Base-by-base conservation (phyloP, 225 moss, liverwort and hornwort species). In the Lunularia cruciata region DNA sequence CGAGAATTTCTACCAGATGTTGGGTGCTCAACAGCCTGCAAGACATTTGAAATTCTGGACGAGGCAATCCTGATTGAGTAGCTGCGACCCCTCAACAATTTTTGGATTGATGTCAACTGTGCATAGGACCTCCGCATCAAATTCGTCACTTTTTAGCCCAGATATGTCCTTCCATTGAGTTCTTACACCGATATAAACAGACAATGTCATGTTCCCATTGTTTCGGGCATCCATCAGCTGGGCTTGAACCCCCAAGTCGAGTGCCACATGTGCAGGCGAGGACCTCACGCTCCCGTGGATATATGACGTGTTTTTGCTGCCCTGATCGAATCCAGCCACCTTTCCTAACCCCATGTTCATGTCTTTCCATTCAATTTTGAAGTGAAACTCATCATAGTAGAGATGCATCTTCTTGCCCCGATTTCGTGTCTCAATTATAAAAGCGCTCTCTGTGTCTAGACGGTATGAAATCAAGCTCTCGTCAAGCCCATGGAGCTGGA, bases 101-200 rank as follows among this genome's bases (percentile, higher is more conserved):
- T 26, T 8, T 23, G 61, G 61, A 26, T 25, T 37, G 23, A 40
- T 61, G 39, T 4, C 11, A 23, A 42, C 22, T 61, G 38, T 23
- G 61, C 61, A 61, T 4, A 22, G 13, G 23, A 61, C 15, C 13
- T 25, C 26, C 15, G 39, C 61, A 40, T 61, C 61, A 40, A 61
- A 61, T 12, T 40, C 5, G 39, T 61, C 61, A 26, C 61, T 61
- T 40, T 40, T 61, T 26, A 61, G 61, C 15, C 61, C 61, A 39
- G 61, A 39, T 23, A 61, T 61, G 39, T 61, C 61, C 61, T 61
- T 61, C 61, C 40, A 61, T 39, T 26, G 39, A 26, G 61, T 61
- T 20, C 39, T 9, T 15, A 61, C 61, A 25, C 25, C 39, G 3
- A 61, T 12, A 42, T 61, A 38, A 12, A 61, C 26, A 6, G 61